Conservation (phyloP, 2,329 filamentous ascomycete genomes). For the Aspergillus novofumigatus region DNA sequence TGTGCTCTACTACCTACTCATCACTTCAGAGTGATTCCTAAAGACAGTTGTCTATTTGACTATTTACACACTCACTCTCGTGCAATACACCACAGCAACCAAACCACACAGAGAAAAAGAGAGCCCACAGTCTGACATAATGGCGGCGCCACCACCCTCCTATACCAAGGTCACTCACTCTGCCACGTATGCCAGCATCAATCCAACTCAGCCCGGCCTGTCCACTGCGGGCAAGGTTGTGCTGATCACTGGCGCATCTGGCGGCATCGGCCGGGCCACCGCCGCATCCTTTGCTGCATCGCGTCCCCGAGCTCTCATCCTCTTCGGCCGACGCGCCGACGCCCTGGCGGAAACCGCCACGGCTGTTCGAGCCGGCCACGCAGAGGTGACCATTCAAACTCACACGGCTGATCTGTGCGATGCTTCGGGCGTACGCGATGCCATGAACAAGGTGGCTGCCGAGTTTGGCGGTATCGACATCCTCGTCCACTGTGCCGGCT, state of each 20-base stretch:
- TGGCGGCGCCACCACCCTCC: background rate
- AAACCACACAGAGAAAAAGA: background rate
- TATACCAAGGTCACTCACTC: slow-evolving; percentile 5
- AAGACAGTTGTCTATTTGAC: background rate
- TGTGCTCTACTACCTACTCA: background rate
- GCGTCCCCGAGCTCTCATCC: slow-evolving; percentile 9
- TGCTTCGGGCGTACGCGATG: background rate
- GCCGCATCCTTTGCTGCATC: slow-evolving; percentile 11
- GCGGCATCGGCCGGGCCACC: slow-evolving; percentile 13
- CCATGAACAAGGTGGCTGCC: slow-evolving; percentile 4
- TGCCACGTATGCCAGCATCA: slow-evolving; percentile 9
- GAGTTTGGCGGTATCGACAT: slow-evolving; percentile 11
- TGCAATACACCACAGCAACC: background rate
- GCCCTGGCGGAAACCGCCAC: slow-evolving; percentile 1
- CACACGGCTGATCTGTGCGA: slow-evolving; percentile 1
- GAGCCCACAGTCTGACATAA: background rate
- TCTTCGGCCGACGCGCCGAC: slow-evolving; percentile 11
- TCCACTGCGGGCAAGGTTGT: slow-evolving; percentile 9
- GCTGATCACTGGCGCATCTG: slow-evolving; percentile 12
- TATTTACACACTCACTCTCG: background rate
- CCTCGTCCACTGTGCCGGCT: slow-evolving; percentile 8
- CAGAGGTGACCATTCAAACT: slow-evolving; percentile 2
- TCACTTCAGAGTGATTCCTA: background rate
- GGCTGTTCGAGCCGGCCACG: background rate
- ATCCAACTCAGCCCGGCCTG: slow-evolving; percentile 10